Evolutionary conservation across 116 monocot genomes (phyloP).

Genomic region (Posidonia oceanica): DNA sequence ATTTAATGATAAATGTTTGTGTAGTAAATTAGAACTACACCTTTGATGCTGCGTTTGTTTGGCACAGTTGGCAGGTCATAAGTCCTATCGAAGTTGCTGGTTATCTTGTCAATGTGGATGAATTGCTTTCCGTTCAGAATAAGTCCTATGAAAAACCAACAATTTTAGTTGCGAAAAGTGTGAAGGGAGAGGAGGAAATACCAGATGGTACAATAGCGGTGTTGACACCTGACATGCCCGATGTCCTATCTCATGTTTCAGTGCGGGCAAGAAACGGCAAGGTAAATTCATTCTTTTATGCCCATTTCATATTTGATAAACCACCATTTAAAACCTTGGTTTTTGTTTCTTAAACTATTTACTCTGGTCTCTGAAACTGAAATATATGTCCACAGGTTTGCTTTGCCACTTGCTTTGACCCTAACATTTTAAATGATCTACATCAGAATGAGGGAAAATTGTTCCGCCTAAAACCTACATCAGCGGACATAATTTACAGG

Average conservation of each 20-base stretch:
- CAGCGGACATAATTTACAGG: constrained; percentile 73
- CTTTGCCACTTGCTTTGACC: constrained; percentile 97
- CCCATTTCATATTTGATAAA: neutral
- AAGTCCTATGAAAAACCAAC: constrained; percentile 72
- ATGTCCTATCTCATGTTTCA: constrained; percentile 97
- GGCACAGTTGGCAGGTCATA: constrained; percentile 91
- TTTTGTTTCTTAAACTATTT: too few species aligned
- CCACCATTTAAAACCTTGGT: too few species aligned
- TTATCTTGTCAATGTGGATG: constrained; percentile 68
- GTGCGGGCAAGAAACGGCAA: constrained; percentile 98
- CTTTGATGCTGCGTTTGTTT: neutral
- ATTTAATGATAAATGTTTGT: constrained; percentile 1
- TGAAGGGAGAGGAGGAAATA: constrained; percentile 98
- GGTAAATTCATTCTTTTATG: constrained; percentile 25
- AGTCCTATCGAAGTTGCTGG: constrained; percentile 91
- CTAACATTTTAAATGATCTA: constrained; percentile 53
- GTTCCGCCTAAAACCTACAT: constrained; percentile 62
- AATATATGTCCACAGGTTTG: constrained; percentile 39
- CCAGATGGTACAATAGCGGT: constrained; percentile 96
- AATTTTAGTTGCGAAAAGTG: constrained; percentile 86
- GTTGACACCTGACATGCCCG: constrained; percentile 97
- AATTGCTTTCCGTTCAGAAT: constrained; percentile 74
- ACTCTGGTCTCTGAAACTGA: too few species aligned
- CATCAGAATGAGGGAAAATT: constrained; percentile 67
- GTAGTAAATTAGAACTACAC: neutral